A percentile compares a stretch with the other conserved stretches of the same genome.
These are phyloP conservation scores for Bipolaris gigantea DNA, from an alignment of 2,329 filamentous ascomycete genomes.

Conservation along the genomic window DNA sequence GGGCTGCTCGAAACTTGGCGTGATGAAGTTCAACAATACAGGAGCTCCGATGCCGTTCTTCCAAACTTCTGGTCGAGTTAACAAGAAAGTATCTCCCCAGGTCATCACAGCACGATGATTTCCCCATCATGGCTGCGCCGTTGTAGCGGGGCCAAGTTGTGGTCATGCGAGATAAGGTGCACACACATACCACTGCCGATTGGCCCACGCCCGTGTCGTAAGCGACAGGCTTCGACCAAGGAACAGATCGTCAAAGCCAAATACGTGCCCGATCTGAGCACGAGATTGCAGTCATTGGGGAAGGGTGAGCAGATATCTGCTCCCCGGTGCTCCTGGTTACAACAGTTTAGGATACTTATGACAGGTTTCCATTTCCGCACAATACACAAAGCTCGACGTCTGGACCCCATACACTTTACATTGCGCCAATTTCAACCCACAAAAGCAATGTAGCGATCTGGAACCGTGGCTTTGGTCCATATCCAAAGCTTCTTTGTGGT, in stretches of 20 bases:
- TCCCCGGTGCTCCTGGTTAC: not conserved
- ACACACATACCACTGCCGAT: conserved; percentile 22
- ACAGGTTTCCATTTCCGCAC: conserved; percentile 6
- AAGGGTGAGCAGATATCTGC: not conserved
- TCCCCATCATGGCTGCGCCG: not conserved
- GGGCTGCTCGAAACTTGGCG: not conserved
- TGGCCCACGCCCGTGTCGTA: conserved; percentile 16
- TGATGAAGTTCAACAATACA: not conserved
- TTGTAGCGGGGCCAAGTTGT: not conserved
- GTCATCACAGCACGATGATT: not conserved
- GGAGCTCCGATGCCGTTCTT: conserved; percentile 12
- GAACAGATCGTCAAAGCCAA: conserved; percentile 10
- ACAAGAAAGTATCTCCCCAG: not conserved
- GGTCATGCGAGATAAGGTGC: conserved; percentile 47
- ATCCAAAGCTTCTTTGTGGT: not conserved
- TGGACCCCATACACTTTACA: not conserved
- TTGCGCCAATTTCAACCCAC: not conserved
- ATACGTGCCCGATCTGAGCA: not conserved
- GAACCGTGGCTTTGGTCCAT: not conserved
- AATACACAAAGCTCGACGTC: not conserved
- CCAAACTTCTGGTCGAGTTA: not conserved
- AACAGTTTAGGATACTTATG: conserved; percentile 1
- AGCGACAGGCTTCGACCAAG: conserved; percentile 7
- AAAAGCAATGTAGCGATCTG: conserved; percentile 3
- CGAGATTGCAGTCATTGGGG: not conserved